A percentile compares a stretch with the other conserved stretches of the same genome.
Evolutionary conservation across 2,329 filamentous ascomycete species (phyloP).

Genomic region (Aureobasidium pullulans): DNA sequence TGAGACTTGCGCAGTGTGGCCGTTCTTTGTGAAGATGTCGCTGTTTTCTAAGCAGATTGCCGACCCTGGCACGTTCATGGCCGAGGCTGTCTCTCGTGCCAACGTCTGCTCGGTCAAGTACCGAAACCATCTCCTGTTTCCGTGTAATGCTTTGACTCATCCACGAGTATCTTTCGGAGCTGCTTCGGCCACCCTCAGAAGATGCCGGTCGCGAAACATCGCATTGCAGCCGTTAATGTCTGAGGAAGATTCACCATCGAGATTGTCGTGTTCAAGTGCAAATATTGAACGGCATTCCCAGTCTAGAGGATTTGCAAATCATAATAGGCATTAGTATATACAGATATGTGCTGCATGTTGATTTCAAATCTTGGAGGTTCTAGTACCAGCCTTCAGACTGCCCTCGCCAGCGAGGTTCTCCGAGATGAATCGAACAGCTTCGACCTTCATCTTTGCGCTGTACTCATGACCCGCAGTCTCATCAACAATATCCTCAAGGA

Average conservation of each 20-base stretch:
- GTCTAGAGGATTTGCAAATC: too few species aligned
- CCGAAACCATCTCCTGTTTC: not conserved
- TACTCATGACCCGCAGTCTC: conserved; percentile 64
- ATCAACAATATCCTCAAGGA: conserved; percentile 60
- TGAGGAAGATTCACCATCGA: too few species aligned
- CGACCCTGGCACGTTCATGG: not conserved
- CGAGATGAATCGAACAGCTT: conserved; percentile 57
- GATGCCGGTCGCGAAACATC: not conserved
- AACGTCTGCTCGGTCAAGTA: conserved; percentile 1
- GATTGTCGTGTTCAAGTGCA: too few species aligned
- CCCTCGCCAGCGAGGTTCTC: conserved; percentile 29
- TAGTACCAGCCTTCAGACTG: not conserved
- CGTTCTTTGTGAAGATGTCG: not conserved
- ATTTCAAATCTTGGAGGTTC: conserved; percentile 12
- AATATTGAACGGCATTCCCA: too few species aligned
- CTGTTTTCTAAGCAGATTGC: not conserved
- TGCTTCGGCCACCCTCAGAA: not conserved
- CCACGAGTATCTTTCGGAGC: not conserved
- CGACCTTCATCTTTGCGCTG: conserved; percentile 57
- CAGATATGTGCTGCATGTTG: too few species aligned
- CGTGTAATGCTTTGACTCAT: not conserved
- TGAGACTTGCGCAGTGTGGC: too few species aligned
- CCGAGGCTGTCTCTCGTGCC: not conserved
- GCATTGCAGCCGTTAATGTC: too few species aligned
- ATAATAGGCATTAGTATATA: not conserved